Base-by-base conservation (phyloP, 129 eudicot genomes). In the Tagetes erecta region DNA sequence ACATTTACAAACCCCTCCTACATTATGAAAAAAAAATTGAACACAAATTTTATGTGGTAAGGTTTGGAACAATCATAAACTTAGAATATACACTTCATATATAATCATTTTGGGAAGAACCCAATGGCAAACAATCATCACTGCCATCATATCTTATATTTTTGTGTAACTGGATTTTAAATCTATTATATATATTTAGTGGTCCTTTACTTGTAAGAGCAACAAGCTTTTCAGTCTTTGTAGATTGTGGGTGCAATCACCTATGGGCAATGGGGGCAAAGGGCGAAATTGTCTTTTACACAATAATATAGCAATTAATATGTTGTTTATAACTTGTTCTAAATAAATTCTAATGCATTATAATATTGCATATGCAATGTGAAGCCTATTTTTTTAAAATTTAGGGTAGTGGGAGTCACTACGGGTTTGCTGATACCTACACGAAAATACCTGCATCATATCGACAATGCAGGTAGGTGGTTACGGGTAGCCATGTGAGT, bases 191-290 rank as follows among this genome's bases (percentile, higher is more conserved):
- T 31, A 10, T 33, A 11, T 37, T 8, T 31, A 59, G 75, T 53
- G 64, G 64, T 70, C 60, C 75, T 52, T 70, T 70, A 70, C 75
- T 70, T 70, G 49, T 40, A 70, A 70, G 64, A 70, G 58, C 75
- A 70, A 52, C 50, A 70, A 70, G 51, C 49, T 52, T 37, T 51
- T 70, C 31, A 38, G 35, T 50, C 36, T 37, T 37, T 70, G 6
- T 50, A 6, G 7, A 50, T 37, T 2, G 30, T 42, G 55, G 46
- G 63, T 36, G 45, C 4, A 36, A 33, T 49, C 64, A 57, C 37
- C 31, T 9, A 4, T 8, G 64, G 49, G 49, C 10, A 34, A 11
- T 10, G 41, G 65, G 27, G 60, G 34, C 10, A 34, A 11, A 34
- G 41, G 65, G n/a, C 10, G 10, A 31, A 58, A 31, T 34, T 8